Percentiles rank a stretch among this genome's conserved stretches.
Evolutionary conservation across 1,139 yeast species (phyloP).

Genomic region (Pichia sp.): DNA sequence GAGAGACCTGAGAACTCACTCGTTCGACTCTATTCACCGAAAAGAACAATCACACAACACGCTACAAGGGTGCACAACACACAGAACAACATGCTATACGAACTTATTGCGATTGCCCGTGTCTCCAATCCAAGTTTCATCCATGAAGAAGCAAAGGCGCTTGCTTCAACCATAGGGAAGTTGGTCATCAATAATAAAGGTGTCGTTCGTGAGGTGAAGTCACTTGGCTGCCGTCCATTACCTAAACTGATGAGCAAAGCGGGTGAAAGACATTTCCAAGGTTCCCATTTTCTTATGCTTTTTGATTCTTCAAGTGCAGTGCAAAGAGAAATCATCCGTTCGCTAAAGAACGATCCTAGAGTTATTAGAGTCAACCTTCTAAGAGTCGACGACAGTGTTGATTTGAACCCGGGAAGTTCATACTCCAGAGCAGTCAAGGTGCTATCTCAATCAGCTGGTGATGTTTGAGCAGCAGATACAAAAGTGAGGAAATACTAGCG

Average conservation of each 20-base stretch:
- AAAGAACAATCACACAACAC: no score
- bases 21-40: no score
- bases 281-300: slow-evolving; percentile 77
- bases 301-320: slow-evolving; percentile 84
- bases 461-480: no score
- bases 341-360: slow-evolving; percentile 83
- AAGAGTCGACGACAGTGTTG: slow-evolving; percentile 54
- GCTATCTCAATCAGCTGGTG: slow-evolving; percentile 17
- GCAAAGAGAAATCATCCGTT: slow-evolving; percentile 76
- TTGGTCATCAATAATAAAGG: slow-evolving; percentile 86
- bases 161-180: slow-evolving; percentile 60
- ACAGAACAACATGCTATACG: slow-evolving; percentile 73
- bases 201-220: slow-evolving; percentile 72
- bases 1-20: no score
- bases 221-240: slow-evolving; percentile 69
- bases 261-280: slow-evolving; percentile 86
- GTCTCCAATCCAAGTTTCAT: slow-evolving; percentile 49
- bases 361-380: slow-evolving; percentile 72
- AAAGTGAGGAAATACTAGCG: no score
- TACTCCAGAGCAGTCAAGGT: slow-evolving; percentile 32
- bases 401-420: slow-evolving; percentile 49
- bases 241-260: slow-evolving; percentile 81
- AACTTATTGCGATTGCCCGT: slow-evolving; percentile 85
- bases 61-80: no score
- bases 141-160: slow-evolving; percentile 55